A percentile compares a stretch with the other conserved stretches of the same genome.
These are phyloP conservation scores for Clathrospora elynae DNA, from an alignment of 2,329 filamentous ascomycete species.

Conservation along the genomic window DNA sequence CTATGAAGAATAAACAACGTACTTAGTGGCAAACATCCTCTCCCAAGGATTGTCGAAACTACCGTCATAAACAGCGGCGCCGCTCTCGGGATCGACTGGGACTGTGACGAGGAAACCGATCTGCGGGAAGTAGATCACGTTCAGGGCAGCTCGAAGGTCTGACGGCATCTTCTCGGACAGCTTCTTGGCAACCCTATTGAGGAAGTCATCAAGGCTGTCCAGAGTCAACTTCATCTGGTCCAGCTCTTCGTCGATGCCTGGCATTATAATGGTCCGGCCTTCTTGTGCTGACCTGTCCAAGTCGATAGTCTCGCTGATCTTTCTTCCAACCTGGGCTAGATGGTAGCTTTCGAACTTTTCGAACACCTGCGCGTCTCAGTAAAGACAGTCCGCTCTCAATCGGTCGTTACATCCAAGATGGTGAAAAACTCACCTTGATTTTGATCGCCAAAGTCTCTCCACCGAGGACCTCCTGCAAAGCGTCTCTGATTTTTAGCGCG, in stretches of 20 bases:
- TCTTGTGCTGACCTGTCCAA: slow-evolving; percentile 76
- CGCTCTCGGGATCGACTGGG: slow-evolving; percentile 63
- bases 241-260: slow-evolving; percentile 73
- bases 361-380: slow-evolving; percentile 55
- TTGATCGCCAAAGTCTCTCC: slow-evolving; percentile 59
- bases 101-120: slow-evolving; percentile 87
- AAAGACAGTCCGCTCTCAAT: not conserved
- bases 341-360: slow-evolving; percentile 63
- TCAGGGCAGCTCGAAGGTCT: slow-evolving; percentile 60
- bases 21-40: slow-evolving; percentile 72
- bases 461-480: slow-evolving; percentile 62
- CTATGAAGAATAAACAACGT: not conserved
- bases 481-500: slow-evolving; percentile 70
- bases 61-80: slow-evolving; percentile 67
- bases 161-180: slow-evolving; percentile 68
- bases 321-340: slow-evolving; percentile 69
- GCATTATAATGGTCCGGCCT: slow-evolving; percentile 72
- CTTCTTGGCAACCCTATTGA: slow-evolving; percentile 69
- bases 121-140: slow-evolving; percentile 89
- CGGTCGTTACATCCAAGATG: not conserved
- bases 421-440: slow-evolving; percentile 53
- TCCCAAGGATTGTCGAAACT: slow-evolving; percentile 70
- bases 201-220: slow-evolving; percentile 74
- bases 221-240: slow-evolving; percentile 80
- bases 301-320: slow-evolving; percentile 74